These are phyloP conservation scores for Gracilaria gracilis DNA, from an alignment of 23 red algal genomes.

Conservation along the genomic window DNA sequence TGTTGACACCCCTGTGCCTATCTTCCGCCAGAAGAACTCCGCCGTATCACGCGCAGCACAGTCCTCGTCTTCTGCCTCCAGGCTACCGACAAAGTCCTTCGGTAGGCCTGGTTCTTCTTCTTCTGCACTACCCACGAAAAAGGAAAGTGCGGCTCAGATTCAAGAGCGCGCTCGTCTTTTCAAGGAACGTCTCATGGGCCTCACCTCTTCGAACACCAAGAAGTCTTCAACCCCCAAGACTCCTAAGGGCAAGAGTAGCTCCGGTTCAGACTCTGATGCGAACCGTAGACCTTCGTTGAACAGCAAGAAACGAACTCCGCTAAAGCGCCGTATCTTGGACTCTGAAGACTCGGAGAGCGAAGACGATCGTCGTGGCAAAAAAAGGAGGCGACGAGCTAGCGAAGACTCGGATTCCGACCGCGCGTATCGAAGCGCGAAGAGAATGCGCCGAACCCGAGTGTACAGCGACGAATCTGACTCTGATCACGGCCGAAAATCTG, in stretches of 20 bases:
- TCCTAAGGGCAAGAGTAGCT: not conserved
- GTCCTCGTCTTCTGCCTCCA: not conserved
- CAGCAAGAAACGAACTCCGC: not conserved
- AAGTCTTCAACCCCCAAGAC: not conserved
- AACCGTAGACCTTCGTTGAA: not conserved
- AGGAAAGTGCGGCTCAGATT: not conserved
- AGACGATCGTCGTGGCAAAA: not conserved
- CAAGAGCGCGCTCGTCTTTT: constrained; percentile 19
- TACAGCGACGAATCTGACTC: constrained; percentile 25
- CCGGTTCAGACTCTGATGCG: constrained; percentile 2
- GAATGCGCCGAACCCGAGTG: constrained; percentile 3
- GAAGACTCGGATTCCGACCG: not conserved
- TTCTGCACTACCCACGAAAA: not conserved
- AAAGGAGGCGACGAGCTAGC: not conserved
- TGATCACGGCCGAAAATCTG: not conserved
- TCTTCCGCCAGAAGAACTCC: constrained; percentile 35
- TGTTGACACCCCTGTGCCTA: constrained; percentile 48
- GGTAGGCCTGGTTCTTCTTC: not conserved
- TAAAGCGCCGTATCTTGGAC: constrained; percentile 2
- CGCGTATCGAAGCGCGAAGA: not conserved
- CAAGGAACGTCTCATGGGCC: constrained; percentile 30
- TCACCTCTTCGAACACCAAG: not conserved
- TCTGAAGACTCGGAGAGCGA: constrained; percentile 1
- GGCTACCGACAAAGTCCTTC: not conserved
- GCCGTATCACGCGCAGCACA: constrained; percentile 9